phyloP scores from a whole-genome alignment of 805 yeast genomes.

The Saccharomycopsis sp. region DNA sequence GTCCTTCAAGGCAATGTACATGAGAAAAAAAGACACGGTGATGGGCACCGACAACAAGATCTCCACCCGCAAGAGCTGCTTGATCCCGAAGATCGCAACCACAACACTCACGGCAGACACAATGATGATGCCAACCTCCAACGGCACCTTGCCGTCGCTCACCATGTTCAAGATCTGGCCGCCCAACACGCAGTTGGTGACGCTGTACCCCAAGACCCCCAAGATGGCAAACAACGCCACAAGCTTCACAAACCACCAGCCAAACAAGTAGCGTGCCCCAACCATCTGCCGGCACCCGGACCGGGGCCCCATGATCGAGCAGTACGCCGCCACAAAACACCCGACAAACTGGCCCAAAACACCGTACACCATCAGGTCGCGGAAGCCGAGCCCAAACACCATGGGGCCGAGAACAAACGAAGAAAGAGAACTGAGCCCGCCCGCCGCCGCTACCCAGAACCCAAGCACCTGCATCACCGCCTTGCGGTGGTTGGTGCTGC shows the following conservation, averaged over 20 bases:
- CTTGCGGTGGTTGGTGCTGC: conserved; percentile 34
- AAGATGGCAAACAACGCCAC: conserved; percentile 63
- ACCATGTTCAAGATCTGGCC: conserved; percentile 71
- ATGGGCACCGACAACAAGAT: conserved; percentile 62
- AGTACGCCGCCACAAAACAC: conserved; percentile 69
- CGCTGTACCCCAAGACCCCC: conserved; percentile 90
- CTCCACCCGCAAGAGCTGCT: conserved; percentile 60
- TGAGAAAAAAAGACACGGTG: conserved; percentile 51
- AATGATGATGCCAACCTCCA: conserved; percentile 66
- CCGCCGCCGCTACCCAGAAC: conserved; percentile 79
- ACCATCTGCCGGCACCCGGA: conserved; percentile 90
- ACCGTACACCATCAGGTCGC: conserved; percentile 54
- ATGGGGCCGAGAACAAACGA: conserved; percentile 71
- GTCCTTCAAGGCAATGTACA: conserved; percentile 54
- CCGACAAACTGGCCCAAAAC: conserved; percentile 58
- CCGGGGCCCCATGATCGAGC: conserved; percentile 81
- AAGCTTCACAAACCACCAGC: conserved; percentile 76
- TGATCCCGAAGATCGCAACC: conserved; percentile 73
- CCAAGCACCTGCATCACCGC: conserved; percentile 47
- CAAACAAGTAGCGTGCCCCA: conserved; percentile 68
- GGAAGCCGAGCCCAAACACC: conserved; percentile 59
- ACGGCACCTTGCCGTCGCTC: conserved; percentile 55
- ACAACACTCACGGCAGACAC: conserved; percentile 54
- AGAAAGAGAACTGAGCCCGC: conserved; percentile 85
- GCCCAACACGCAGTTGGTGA: conserved; percentile 81